Evolutionary conservation across 805 yeast species (phyloP), one percentile per base, ranked within the genome.

Genomic region (Blastobotrys chiropterorum): DNA sequence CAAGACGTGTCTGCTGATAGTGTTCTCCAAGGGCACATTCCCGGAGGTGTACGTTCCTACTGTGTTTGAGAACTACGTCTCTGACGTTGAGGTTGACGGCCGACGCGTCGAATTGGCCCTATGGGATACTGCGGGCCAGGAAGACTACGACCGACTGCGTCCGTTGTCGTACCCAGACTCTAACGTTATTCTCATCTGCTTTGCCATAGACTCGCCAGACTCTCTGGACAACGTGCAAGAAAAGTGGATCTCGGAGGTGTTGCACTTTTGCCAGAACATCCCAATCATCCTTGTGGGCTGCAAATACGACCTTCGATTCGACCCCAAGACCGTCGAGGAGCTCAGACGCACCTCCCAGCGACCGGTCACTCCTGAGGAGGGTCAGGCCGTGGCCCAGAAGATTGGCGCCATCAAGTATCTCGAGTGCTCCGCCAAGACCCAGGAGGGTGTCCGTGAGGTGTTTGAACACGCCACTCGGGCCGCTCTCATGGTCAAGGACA

Each of bases 101-200:
- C 86, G 92, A 72, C 81, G 86, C 68, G 97, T 92, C 53, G 96
- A 90, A 69, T 76, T 90, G 71, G 96, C 96, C 5, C 76, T 90
- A 60, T 90, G 97, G 97, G 97, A 90, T 89, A 90, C 97, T 61
- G 96, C 97, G 52, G 97, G 97, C 59, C 97, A 90, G 80, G 97
- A 90, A 77, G 97, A 90, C 75, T 90, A 90, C 68, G 96, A 89
- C 71, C 86, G 96, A 72, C 76, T 88, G 62, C 85, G 96, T 73
- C 96, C 96, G 44, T 75, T 88, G 59, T 84, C 92, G 13, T 90
- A 90, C 72, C 96, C 96, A 56, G 96, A 90, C 69, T 85, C 96
- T 40, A 86, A 88, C 68, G 97, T 90, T 57, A 86, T 90, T 55
- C 78, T 90, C 67, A 88, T 90, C 63, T 90, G 97, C 78, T 90